These are phyloP conservation scores for Alternaria ventricosa DNA, from an alignment of 2,329 filamentous ascomycete genomes.

Conservation along the genomic window DNA sequence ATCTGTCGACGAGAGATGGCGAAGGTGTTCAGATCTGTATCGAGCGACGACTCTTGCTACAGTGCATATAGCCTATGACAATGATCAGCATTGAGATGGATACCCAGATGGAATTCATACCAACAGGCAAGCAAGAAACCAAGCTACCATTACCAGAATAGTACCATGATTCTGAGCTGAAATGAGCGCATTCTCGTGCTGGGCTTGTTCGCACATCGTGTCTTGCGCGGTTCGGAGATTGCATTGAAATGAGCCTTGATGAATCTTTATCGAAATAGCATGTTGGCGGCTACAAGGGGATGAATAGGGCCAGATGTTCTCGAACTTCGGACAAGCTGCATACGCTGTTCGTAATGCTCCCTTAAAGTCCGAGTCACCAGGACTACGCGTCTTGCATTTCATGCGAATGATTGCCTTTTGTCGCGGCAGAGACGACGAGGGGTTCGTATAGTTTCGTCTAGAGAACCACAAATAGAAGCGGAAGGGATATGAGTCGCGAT, in stretches of 20 bases:
- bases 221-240: conserved; percentile 23
- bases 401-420: conserved; percentile 22
- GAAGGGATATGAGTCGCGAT: conserved; percentile 9
- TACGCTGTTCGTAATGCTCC: conserved; percentile 18
- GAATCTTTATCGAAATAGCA: conserved; percentile 23
- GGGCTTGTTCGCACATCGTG: conserved; percentile 18
- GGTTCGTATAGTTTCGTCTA: conserved; percentile 15
- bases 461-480: conserved; percentile 20
- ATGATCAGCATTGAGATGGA: conserved; percentile 5
- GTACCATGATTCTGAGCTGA: conserved; percentile 33
- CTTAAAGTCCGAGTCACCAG: conserved; percentile 19
- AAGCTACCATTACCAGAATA: conserved; percentile 34
- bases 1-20: conserved; percentile 19
- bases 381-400: conserved; percentile 13
- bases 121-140: conserved; percentile 33
- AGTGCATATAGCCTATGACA: conserved; percentile 24
- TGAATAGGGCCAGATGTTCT: conserved; percentile 16
- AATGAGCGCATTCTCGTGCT: conserved; percentile 26
- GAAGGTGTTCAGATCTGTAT: conserved; percentile 18
- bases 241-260: conserved; percentile 23
- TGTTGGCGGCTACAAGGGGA: conserved; percentile 4
- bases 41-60: conserved; percentile 23
- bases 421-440: conserved; percentile 5
- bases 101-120: conserved; percentile 12
- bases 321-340: conserved; percentile 16